Conservation (phyloP, 2,329 filamentous ascomycete species). For the Aspergillus pseudoterreus region DNA sequence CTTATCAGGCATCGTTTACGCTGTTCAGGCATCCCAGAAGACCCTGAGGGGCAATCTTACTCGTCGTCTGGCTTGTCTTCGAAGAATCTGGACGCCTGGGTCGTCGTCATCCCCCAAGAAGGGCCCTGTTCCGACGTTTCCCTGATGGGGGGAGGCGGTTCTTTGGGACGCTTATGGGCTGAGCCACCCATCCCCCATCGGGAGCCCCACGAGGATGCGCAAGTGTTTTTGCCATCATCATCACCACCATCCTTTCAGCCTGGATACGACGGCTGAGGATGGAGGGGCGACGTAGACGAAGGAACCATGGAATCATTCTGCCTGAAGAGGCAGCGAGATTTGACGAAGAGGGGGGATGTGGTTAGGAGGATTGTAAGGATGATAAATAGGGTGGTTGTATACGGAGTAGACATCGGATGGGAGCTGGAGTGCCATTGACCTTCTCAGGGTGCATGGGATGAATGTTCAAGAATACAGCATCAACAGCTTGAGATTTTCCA, state of each 20-base stretch:
- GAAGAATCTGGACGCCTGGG: conserved; percentile 5
- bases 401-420: no score
- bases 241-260: neutral
- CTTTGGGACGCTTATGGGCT: conserved; percentile 13
- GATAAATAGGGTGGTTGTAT: no score
- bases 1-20: neutral
- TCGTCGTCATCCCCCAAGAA: neutral
- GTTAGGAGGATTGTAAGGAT: neutral
- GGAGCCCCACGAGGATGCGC: conserved; percentile 22
- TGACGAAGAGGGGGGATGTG: neutral
- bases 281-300: neutral
- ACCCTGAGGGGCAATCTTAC: neutral
- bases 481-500: neutral
- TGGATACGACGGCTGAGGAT: neutral
- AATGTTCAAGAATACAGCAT: neutral
- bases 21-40: neutral
- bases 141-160: conserved; percentile 1
- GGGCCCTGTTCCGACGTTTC: neutral
- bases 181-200: conserved; percentile 14
- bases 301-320: conserved; percentile 2
- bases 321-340: conserved; percentile 4
- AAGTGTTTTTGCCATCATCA: conserved; percentile 17
- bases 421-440: no score
- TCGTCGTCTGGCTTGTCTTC: neutral
- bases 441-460: neutral